Conservation (phyloP, 2,329 filamentous ascomycete genomes). For the Beauveria varroae region DNA sequence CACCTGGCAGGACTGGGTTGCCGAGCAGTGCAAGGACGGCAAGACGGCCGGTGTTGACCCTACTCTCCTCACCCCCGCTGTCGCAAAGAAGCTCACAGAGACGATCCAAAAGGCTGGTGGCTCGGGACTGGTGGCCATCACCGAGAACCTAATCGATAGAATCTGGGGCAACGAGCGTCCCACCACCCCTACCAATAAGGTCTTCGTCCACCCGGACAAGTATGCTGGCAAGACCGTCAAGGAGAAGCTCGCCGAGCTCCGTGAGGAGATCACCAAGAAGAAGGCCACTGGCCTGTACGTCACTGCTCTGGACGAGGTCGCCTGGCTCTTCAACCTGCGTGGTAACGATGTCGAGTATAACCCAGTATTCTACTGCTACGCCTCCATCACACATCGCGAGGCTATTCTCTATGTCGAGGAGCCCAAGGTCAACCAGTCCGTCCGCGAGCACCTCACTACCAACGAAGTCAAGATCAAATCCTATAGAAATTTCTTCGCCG, state of each 20-base stretch:
- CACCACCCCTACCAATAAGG: conserved; percentile 63
- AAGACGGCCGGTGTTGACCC: conserved; percentile 90
- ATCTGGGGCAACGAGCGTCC: conserved; percentile 79
- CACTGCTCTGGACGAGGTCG: conserved; percentile 92
- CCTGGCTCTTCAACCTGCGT: conserved; percentile 96
- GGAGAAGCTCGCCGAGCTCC: conserved; percentile 75
- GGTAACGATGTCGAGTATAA: conserved; percentile 96
- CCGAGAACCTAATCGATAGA: conserved; percentile 79
- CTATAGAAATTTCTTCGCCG: conserved; percentile 74
- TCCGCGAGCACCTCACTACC: conserved; percentile 59
- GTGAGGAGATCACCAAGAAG: conserved; percentile 88
- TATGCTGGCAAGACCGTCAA: conserved; percentile 77
- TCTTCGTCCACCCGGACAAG: conserved; percentile 62
- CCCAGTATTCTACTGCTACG: conserved; percentile 97
- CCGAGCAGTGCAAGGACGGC: conserved; percentile 76
- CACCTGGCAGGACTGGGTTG: conserved; percentile 95
- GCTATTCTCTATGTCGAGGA: conserved; percentile 81
- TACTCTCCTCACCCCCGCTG: conserved; percentile 65
- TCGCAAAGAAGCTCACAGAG: conserved; percentile 64
- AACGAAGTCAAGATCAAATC: conserved; percentile 69
- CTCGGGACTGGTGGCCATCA: conserved; percentile 63
- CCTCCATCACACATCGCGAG: conserved; percentile 68
- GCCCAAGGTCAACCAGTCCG: conserved; percentile 64
- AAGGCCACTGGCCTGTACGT: conserved; percentile 81
- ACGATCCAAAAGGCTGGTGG: conserved; percentile 85